Base-by-base conservation (phyloP, 768 basidiomycete species). In the Tylopilus subfusipes region DNA sequence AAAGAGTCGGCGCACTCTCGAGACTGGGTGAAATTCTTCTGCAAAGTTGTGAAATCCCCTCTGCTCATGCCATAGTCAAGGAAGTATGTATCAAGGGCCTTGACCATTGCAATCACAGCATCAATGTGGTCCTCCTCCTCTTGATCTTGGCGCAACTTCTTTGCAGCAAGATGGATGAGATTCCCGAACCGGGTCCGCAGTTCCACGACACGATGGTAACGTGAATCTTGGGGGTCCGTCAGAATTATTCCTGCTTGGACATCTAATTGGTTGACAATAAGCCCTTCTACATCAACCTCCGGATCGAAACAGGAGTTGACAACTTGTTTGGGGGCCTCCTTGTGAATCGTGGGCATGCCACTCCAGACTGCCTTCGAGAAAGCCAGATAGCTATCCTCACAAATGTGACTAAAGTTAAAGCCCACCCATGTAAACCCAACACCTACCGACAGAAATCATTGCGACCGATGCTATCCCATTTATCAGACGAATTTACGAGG, bases 111-210 rank as follows among this genome's bases (percentile, higher is more conserved):
- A 31, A 90, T 79, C 30, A 96, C 83, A 5, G 90, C 88, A 67
- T 98, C 95, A 42, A 91, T 88, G 57, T 91, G 88, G 65, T 93
- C 90, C 68, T 92, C 90, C 31, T 81, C 83, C 42, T 79, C 81
- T 13, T 76, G 80, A 40, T 80, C 78, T 61, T 80, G 78, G 34
- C 83, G 81, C 36, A 93, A 72, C 16, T 82, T 76, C 21, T 72
- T 75, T 2, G 92, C 84, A 2, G 91, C 92, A 30, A 72, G 72
- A 55, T 88, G 83, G 34, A 90, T 70, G 12, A 90, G 72, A 33
- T 81, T 70, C 4, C 90, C 93, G 59, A 88, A 88, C 16, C 83
- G 79, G 24, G 72, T 64, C 30, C 88, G 83, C 59, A 85, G 78
- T 1, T 73, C 66, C 16, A 75, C 68, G 19, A 85, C 82, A 42